Conservation (phyloP, 78 protist species). For the Polysphondylium violaceum region DNA sequence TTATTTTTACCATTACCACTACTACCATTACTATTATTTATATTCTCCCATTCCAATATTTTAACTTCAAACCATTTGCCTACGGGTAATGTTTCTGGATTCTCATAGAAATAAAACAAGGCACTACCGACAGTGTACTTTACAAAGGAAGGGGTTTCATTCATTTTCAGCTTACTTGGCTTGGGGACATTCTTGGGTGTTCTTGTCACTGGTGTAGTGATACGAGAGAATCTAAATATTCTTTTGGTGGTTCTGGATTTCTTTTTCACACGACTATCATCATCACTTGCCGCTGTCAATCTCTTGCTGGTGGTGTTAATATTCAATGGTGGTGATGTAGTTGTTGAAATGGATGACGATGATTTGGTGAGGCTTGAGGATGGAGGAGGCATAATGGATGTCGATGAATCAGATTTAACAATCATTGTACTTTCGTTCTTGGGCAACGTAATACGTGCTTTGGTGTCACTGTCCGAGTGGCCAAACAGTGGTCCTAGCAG, state of each 20-base stretch:
- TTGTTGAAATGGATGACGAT: neutral
- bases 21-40: neutral
- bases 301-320: neutral
- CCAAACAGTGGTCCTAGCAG: slow-evolving; percentile 69
- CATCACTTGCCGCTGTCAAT: slow-evolving; percentile 6
- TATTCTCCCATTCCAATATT: slow-evolving; percentile 49
- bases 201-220: slow-evolving; percentile 25
- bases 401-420: no score
- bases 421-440: neutral
- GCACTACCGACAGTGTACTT: slow-evolving; percentile 53
- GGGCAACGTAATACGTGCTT: slow-evolving; percentile 44
- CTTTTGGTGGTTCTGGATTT: slow-evolving; percentile 57
- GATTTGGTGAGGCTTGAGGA: neutral
- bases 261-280: slow-evolving; percentile 33
- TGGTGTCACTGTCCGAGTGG: slow-evolving; percentile 42
- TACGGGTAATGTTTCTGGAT: slow-evolving; percentile 47
- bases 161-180: slow-evolving; percentile 20
- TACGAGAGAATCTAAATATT: slow-evolving; percentile 56
- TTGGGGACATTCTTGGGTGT: slow-evolving; percentile 54
- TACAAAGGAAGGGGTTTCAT: neutral
- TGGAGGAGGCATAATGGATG: neutral
- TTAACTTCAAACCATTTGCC: slow-evolving; percentile 75
- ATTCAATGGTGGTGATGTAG: neutral
- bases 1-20: neutral
- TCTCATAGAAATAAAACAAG: slow-evolving; percentile 49